Evolutionary conservation across 345 rosid genomes (phyloP).

Genomic region (Hevea brasiliensis): DNA sequence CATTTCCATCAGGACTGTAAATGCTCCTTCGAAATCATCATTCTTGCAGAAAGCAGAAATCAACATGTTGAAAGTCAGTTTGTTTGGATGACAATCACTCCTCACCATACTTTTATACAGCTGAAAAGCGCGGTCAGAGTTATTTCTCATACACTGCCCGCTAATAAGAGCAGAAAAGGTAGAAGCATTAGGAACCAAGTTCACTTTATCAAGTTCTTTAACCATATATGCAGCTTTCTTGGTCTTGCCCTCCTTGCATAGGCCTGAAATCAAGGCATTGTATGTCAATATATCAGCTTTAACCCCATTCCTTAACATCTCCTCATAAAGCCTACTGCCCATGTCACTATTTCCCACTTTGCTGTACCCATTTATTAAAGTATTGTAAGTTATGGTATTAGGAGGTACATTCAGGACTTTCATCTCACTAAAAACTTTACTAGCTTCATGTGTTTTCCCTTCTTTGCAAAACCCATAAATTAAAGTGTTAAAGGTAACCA

Average conservation of each 20-base stretch:
- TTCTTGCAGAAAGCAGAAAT: constrained; percentile 49
- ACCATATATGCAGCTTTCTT: constrained; percentile 80
- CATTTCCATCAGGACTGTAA: constrained; percentile 56
- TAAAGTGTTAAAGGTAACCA: constrained; percentile 62
- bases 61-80: constrained; percentile 44
- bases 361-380: no score
- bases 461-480: constrained; percentile 64
- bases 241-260: constrained; percentile 80
- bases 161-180: constrained; percentile 66
- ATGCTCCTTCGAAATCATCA: constrained; percentile 67
- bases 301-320: constrained; percentile 55
- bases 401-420: constrained; percentile 44
- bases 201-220: constrained; percentile 62
- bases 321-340: constrained; percentile 56
- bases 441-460: constrained; percentile 60
- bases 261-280: constrained; percentile 79
- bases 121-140: constrained; percentile 62
- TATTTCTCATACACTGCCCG: constrained; percentile 69
- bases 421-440: constrained; percentile 56
- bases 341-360: constrained; percentile 45
- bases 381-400: no score
- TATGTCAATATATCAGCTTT: constrained; percentile 67
- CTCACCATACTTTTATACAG: constrained; percentile 67
- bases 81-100: constrained; percentile 59
- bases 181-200: constrained; percentile 64